Evolutionary conservation across 345 rosid genomes (phyloP).

Genomic region (Ricinus communis): DNA sequence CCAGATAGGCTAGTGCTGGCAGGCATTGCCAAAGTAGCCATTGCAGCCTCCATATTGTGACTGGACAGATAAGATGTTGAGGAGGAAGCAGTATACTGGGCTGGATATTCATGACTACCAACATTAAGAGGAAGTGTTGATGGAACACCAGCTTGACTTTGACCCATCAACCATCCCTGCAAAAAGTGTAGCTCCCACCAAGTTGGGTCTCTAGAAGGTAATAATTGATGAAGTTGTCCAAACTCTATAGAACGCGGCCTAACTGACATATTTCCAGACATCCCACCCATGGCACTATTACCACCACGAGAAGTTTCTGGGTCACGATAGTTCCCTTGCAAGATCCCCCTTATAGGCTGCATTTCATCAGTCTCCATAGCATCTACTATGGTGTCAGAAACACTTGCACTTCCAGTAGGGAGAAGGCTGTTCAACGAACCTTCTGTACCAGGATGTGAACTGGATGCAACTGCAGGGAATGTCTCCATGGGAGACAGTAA

Average conservation of each 20-base stretch:
- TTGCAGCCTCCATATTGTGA: constrained; percentile 49
- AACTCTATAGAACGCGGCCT: constrained; percentile 29
- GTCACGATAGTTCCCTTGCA: constrained; percentile 10
- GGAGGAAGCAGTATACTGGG: constrained; percentile 37
- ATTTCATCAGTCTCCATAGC: constrained; percentile 69
- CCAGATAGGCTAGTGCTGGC: constrained; percentile 49
- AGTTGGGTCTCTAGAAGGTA: constrained; percentile 55
- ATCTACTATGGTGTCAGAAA: constrained; percentile 38
- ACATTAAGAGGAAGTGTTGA: constrained; percentile 42
- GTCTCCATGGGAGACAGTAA: constrained; percentile 48
- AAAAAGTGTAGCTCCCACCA: constrained; percentile 71
- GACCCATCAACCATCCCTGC: constrained; percentile 80
- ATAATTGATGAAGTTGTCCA: constrained; percentile 52
- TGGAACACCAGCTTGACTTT: constrained; percentile 60
- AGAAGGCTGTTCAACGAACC: constrained; percentile 28
- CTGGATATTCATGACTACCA: constrained; percentile 36
- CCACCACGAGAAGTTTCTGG: constrained; percentile 22
- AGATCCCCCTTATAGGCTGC: constrained; percentile 43
- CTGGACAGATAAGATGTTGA: constrained; percentile 36
- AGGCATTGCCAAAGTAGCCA: constrained; percentile 50
- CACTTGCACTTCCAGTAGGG: constrained; percentile 35
- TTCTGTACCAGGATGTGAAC: constrained; percentile 34
- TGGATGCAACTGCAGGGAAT: constrained; percentile 39
- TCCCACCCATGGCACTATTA: constrained; percentile 21
- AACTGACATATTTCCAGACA: constrained; percentile 21